phyloP scores from a whole-genome alignment of 192 early-diverging fungal species.

The Piromyces sp. region DNA sequence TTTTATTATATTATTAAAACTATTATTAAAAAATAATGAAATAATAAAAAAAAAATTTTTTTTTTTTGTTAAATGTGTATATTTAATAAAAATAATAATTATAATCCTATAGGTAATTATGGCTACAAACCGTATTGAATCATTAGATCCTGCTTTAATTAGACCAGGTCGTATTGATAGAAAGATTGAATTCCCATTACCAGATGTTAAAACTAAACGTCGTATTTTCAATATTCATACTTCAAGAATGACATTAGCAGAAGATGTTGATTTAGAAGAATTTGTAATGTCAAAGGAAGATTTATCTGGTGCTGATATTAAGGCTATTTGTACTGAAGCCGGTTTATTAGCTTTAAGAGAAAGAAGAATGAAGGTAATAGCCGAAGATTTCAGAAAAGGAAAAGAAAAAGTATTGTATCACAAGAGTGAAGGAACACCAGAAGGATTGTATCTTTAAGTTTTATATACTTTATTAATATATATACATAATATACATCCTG shows the following conservation, averaged over 20 bases:
- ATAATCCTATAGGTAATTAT: slow-evolving; percentile 52
- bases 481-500: background rate
- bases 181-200: slow-evolving; percentile 98
- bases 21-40: too few species aligned
- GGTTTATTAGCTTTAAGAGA: slow-evolving; percentile 92
- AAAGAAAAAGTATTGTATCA: slow-evolving; percentile 97
- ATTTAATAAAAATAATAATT: too few species aligned
- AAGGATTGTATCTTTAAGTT: slow-evolving; percentile 75
- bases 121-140: slow-evolving; percentile 96
- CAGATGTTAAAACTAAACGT: slow-evolving; percentile 92
- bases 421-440: slow-evolving; percentile 97
- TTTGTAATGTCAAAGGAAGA: slow-evolving; percentile 99
- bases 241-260: slow-evolving; percentile 79
- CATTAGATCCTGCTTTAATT: slow-evolving; percentile 91
- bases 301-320: slow-evolving; percentile 94
- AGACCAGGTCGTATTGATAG: slow-evolving; percentile 94
- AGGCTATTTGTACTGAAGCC: slow-evolving; percentile 98
- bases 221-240: slow-evolving; percentile 94
- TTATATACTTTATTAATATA: background rate
- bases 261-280: slow-evolving; percentile 94
- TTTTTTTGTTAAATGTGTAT: too few species aligned
- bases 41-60: too few species aligned
- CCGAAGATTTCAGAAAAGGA: slow-evolving; percentile 91
- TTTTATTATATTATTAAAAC: too few species aligned
- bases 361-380: slow-evolving; percentile 94